Percentiles rank a stretch among this genome's conserved stretches.
These are phyloP conservation scores for Chaetomium fimeti DNA, from an alignment of 495 filamentous ascomycete genomes.

Conservation along the genomic window DNA sequence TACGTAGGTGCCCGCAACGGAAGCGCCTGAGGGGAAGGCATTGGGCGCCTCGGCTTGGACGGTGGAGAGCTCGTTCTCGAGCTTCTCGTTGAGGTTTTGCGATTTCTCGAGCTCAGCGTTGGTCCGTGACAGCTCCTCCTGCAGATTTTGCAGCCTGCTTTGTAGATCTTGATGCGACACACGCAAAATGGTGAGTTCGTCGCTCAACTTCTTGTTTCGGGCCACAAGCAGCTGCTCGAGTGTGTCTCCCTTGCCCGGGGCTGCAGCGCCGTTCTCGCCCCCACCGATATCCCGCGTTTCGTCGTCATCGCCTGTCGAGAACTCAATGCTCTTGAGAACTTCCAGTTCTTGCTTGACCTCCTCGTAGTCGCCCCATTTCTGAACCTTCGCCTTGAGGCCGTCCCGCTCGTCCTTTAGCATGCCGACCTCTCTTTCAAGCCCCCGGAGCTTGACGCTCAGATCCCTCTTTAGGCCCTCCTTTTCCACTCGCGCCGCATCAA, in stretches of 20 bases:
- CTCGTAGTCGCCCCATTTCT: constrained; percentile 91
- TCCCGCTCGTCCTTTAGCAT: constrained; percentile 68
- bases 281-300: constrained; percentile 47
- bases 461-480: constrained; percentile 73
- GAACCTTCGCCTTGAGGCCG: constrained; percentile 70
- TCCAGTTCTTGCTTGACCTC: constrained; percentile 94
- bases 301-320: constrained; percentile 85
- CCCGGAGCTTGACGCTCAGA: constrained; percentile 67
- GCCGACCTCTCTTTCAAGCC: constrained; percentile 69
- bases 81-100: constrained; percentile 76
- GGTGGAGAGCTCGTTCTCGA: constrained; percentile 87
- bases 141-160: constrained; percentile 70
- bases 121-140: constrained; percentile 78
- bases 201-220: constrained; percentile 91
- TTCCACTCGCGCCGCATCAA: constrained; percentile 79
- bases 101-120: constrained; percentile 84
- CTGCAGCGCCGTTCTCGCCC: constrained; percentile 48
- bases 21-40: constrained; percentile 80
- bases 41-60: constrained; percentile 83
- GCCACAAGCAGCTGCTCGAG: constrained; percentile 88
- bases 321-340: constrained; percentile 96
- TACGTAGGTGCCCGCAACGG: constrained; percentile 87
- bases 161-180: constrained; percentile 94
- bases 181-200: constrained; percentile 86
- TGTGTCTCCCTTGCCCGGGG: constrained; percentile 69